phyloP scores from a whole-genome alignment of 1,284 basidiomycete genomes.

The Ceratobasidium sp. region DNA sequence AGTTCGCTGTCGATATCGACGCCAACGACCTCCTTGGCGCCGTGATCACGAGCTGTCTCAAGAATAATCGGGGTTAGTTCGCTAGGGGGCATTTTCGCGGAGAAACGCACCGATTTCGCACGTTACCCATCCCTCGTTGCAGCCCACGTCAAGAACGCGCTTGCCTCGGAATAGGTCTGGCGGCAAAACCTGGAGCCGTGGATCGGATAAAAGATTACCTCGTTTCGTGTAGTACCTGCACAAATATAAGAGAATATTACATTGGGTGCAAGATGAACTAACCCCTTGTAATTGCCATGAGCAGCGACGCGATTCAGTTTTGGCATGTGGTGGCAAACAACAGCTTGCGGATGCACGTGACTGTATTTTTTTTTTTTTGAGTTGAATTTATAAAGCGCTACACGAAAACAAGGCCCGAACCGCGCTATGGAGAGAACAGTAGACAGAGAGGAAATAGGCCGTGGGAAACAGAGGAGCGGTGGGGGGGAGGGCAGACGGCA shows the following conservation, averaged over 20 bases:
- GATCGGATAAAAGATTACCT: constrained; percentile 60
- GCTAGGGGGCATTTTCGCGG: not conserved
- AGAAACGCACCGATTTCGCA: constrained; percentile 74
- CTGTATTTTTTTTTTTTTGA: not conserved
- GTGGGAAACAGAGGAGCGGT: not conserved
- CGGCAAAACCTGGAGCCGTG: constrained; percentile 69
- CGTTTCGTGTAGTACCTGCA: constrained; percentile 78
- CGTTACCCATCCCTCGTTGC: constrained; percentile 83
- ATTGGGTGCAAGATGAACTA: not conserved
- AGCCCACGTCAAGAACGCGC: constrained; percentile 80
- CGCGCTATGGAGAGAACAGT: too few relatives aligned
- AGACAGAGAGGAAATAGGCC: not conserved
- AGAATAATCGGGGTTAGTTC: not conserved
- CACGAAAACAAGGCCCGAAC: too few relatives aligned
- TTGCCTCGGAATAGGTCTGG: constrained; percentile 62
- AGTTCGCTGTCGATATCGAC: constrained; percentile 83
- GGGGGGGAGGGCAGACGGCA: not conserved
- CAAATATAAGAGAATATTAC: constrained; percentile 2
- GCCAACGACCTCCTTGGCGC: constrained; percentile 71
- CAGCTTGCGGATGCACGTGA: too few relatives aligned
- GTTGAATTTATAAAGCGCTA: too few relatives aligned
- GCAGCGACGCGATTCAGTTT: constrained; percentile 15
- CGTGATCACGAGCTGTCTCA: constrained; percentile 68
- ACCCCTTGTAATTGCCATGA: constrained; percentile 36
- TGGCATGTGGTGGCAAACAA: constrained; percentile 33